Base-by-base conservation (phyloP, 2,329 filamentous ascomycete species). In the Pseudogymnoascus sp. region DNA sequence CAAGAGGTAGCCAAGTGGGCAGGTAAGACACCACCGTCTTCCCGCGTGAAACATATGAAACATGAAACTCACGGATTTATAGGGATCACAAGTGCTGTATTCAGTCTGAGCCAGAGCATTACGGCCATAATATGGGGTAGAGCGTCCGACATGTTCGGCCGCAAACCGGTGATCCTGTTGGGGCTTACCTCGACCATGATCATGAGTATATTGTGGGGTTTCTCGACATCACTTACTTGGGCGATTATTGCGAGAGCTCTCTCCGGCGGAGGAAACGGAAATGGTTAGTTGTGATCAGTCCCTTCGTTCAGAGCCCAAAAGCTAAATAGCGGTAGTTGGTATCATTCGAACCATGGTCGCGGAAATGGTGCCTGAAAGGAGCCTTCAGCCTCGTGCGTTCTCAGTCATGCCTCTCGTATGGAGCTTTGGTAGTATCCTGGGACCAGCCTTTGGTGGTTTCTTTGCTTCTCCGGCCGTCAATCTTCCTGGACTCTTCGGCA, bases 261-360 rank as follows among this genome's bases (percentile, higher is more conserved):
- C n/a, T 84, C 90, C 69, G 93, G 95, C 1, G 82, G 88, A 8
- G 87, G 89, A 50, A 97, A 96, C 72, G 95, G 93, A 62, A 97
- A 97, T 72, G 84, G 84, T 87, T 71, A 34, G 77, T 74, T 56
- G n/a, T 18, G n/a, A 34, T 40, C 44, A 31, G 18, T 8, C 21
- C 53, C 28, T 28, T 59, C 60, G 11, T 28, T 62, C 18, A 36
- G 36, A 3, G 5, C 3, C 34, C 34, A 46, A 16, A 14, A 23
- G 61, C 69, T 75, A 64, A 74, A 59, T 1, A 8, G 16, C 14
- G 11, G 16, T 36, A 87, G 88, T 93, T n/a, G 90, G 95, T 1
- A 97, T 97, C 66, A 88, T 97, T 67, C 80, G 93, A 67, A 96
- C 91, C 14, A 91, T 95, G 78, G 92, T 97, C 1, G 93, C 93